Evolutionary conservation across 2,329 filamentous ascomycete genomes (phyloP).

Genomic region (Pseudogymnoascus sp.): DNA sequence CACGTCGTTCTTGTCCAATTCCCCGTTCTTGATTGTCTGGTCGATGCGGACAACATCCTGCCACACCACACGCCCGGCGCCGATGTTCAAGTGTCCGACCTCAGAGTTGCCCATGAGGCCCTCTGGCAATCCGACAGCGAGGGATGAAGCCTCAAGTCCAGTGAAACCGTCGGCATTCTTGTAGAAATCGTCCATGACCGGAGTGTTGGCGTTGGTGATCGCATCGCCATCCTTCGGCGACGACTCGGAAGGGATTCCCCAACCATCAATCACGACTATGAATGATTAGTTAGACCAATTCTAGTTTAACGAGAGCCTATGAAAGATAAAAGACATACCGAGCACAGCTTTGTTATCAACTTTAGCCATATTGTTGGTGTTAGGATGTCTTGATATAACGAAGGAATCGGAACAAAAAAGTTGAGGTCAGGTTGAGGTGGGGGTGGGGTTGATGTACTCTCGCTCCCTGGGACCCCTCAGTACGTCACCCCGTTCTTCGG

Average conservation of each 20-base stretch:
- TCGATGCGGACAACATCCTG: constrained; percentile 97
- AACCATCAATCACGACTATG: constrained; percentile 96
- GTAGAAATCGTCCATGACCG: constrained; percentile 88
- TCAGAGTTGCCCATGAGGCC: constrained; percentile 99
- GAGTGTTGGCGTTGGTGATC: constrained; percentile 87
- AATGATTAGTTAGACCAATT: constrained; percentile 53
- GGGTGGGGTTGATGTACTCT: not conserved
- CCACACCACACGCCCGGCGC: constrained; percentile 95
- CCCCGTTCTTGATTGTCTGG: constrained; percentile 61
- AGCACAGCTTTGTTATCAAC: constrained; percentile 64
- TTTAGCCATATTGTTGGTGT: constrained; percentile 46
- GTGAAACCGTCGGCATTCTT: constrained; percentile 77
- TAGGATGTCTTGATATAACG: not conserved
- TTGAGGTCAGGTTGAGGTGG: not conserved
- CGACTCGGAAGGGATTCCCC: constrained; percentile 76
- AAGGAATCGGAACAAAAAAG: not conserved
- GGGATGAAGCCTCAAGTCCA: constrained; percentile 89
- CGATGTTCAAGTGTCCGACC: constrained; percentile 97
- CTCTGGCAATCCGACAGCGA: constrained; percentile 91
- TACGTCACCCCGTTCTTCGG: constrained; percentile 11
- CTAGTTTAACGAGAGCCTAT: constrained; percentile 49
- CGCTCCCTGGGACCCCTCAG: not conserved
- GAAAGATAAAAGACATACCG: constrained; percentile 43
- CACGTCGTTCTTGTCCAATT: constrained; percentile 30
- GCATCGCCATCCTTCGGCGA: constrained; percentile 89